Base-by-base conservation (phyloP, 352 stramenopile species). In the Phytophthora sp. region DNA sequence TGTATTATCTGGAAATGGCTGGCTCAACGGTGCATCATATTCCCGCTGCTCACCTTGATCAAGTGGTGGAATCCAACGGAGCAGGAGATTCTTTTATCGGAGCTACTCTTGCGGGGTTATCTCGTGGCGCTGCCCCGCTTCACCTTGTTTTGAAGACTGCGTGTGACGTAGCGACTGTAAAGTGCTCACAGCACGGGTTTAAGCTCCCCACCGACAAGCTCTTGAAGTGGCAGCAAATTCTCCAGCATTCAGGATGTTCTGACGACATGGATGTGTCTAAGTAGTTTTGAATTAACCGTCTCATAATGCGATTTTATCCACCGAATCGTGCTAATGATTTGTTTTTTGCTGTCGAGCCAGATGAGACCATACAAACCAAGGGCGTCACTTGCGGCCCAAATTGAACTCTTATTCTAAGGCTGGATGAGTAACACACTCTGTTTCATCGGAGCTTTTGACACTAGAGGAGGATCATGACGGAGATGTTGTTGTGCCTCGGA, bases 11-110 rank as follows among this genome's bases (percentile, higher is more conserved):
- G 23, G 60, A 83, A 9, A 71, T 76, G 38, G 36, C 21, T 16
- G 55, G 26, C 23, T 20, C n/a, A 46, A 53, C 24, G 23, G 42
- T 57, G 1, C 62, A 79, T 49, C 80, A 88, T 27, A 76, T 89
- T 7, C 27, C 61, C 4, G 67, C 83, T 45, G 42, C 63, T 33
- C 39, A 60, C 5, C 62, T 91, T 26, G 69, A 69, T 11, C 9
- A 29, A 16, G 69, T 88, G 1, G 63, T 91, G 24, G 83, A 93
- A 62, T 90, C 86, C 2, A 86, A 91, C 31, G 86, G 86, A 4
- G 86, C 86, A 4, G 86, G 86, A 4, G 84, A 94, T 52, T 70
- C 84, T 20, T 91, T 93, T 46, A 90, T 94, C 51, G 86, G 82
- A 0, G 79, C 84, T 15, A 66, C 71, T 11, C 63, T 94, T 36